phyloP scores from a whole-genome alignment of 208 protist species.

The Wallacemonas sp. region DNA sequence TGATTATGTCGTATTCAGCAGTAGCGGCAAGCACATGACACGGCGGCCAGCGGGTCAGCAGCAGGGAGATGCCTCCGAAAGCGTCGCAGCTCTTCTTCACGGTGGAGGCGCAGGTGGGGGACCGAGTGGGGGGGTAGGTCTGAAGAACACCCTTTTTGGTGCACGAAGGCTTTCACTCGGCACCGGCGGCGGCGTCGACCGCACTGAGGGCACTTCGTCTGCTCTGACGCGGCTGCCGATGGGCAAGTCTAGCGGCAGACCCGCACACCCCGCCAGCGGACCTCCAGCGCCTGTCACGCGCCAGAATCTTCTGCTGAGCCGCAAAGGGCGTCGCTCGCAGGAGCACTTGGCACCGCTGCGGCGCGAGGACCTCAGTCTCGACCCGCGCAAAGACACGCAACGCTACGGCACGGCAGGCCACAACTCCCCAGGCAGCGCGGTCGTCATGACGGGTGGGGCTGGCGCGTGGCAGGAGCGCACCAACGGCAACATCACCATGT shows the following conservation, averaged over 20 bases:
- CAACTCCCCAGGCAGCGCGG: background rate
- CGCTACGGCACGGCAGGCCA: background rate
- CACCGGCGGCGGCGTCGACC: background rate
- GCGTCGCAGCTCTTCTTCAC: conserved; percentile 2
- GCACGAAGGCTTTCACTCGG: conserved; percentile 1
- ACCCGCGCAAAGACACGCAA: conserved; percentile 4
- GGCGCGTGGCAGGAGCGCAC: no score
- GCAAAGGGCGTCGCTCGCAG: conserved; percentile 11
- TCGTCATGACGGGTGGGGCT: no score
- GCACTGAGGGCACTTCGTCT: background rate
- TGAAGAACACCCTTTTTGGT: background rate
- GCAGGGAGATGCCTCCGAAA: conserved; percentile 2
- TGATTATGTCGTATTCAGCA: conserved; percentile 11
- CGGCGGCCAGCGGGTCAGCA: background rate
- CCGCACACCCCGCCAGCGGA: conserved; percentile 5
- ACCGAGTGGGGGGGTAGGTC: no score
- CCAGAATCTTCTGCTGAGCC: conserved; percentile 12
- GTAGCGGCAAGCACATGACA: conserved; percentile 10
- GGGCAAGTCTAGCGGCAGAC: conserved; percentile 1
- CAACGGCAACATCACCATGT: background rate
- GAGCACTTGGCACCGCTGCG: conserved; percentile 5
- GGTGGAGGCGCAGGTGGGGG: background rate
- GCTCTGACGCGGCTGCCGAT: background rate
- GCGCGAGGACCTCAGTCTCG: conserved; percentile 7
- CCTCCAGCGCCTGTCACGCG: background rate